phyloP scores from a whole-genome alignment of 805 yeast genomes.

The Tetrapisispora iriomotensis region DNA sequence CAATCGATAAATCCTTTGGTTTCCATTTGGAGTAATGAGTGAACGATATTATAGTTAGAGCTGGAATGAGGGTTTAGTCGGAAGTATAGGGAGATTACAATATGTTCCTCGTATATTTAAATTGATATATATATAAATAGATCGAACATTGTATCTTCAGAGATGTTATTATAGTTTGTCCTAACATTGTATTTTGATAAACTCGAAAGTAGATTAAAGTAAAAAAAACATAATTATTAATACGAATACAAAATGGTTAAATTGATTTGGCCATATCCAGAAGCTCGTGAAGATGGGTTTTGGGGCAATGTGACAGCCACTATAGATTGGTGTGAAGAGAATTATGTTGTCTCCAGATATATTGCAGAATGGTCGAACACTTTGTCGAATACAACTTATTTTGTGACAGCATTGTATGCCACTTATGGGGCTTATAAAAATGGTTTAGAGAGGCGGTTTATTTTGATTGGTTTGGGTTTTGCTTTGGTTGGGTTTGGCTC shows the following conservation, averaged over 20 bases:
- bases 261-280: constrained; percentile 39
- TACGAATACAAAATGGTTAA: not conserved
- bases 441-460: constrained; percentile 58
- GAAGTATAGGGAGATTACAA: too few species aligned
- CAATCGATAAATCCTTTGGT: too few species aligned
- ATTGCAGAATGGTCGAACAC: constrained; percentile 90
- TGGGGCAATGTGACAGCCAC: constrained; percentile 88
- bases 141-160: too few species aligned
- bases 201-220: too few species aligned
- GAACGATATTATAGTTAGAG: too few species aligned
- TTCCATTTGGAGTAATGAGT: too few species aligned
- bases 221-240: too few species aligned
- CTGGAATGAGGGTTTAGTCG: too few species aligned
- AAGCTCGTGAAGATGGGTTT: constrained; percentile 44
- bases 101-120: too few species aligned
- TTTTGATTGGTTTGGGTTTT: constrained; percentile 68
- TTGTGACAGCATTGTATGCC: constrained; percentile 51
- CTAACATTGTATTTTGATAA: too few species aligned
- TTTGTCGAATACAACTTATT: constrained; percentile 55
- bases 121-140: too few species aligned
- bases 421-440: constrained; percentile 51
- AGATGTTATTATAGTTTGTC: too few species aligned
- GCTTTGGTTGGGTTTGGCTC: constrained; percentile 85
- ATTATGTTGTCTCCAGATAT: constrained; percentile 76
- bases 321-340: constrained; percentile 99